These are phyloP conservation scores for Aeschynomene evenia DNA, from an alignment of 306 rosid species.

Conservation along the genomic window DNA sequence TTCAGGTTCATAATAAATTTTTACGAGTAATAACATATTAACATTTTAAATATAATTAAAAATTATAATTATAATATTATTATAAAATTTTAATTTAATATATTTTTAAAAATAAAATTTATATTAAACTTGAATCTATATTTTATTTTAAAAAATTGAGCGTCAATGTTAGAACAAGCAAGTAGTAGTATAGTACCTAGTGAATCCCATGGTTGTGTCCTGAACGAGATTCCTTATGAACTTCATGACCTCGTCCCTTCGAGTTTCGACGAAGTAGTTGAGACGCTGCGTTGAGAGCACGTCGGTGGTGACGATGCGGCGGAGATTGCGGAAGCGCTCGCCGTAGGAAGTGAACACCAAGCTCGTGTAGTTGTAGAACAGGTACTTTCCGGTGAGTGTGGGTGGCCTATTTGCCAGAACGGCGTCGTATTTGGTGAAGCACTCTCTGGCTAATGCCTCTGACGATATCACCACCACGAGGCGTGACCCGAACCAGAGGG, in stretches of 20 bases:
- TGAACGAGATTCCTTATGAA: background rate
- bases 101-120: too few species aligned
- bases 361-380: slow-evolving; percentile 41
- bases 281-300: slow-evolving; percentile 35
- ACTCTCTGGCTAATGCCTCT: slow-evolving; percentile 27
- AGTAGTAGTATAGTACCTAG: too few species aligned
- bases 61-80: too few species aligned
- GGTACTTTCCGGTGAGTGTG: slow-evolving; percentile 26
- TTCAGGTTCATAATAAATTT: too few species aligned
- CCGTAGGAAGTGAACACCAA: slow-evolving; percentile 31
- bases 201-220: background rate
- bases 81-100: too few species aligned
- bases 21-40: too few species aligned
- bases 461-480: slow-evolving; percentile 39
- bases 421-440: slow-evolving; percentile 47
- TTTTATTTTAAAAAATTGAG: too few species aligned
- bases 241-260: slow-evolving; percentile 33
- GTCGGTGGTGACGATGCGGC: slow-evolving; percentile 41
- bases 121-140: too few species aligned
- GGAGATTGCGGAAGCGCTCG: slow-evolving; percentile 56
- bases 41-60: too few species aligned
- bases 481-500: slow-evolving; percentile 7
- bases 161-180: too few species aligned
- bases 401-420: slow-evolving; percentile 46
- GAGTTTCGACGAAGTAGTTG: background rate